Conservation (phyloP, 495 filamentous ascomycete genomes). For the Astrothelium macrocarpum region DNA sequence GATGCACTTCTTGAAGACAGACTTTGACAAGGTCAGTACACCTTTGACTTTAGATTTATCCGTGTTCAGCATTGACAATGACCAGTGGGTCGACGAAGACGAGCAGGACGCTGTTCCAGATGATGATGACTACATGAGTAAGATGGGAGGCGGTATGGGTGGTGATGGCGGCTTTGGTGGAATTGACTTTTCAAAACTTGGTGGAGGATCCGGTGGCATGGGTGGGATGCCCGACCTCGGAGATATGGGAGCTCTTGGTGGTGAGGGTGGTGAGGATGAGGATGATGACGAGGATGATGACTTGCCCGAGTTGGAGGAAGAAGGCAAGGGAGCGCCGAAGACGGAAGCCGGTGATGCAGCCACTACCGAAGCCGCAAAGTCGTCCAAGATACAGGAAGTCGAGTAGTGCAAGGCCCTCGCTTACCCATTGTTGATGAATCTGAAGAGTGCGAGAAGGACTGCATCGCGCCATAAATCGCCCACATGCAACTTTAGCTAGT, state of each 20-base stretch:
- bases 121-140: slow-evolving; percentile 59
- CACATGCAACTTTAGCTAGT: background rate
- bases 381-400: slow-evolving; percentile 48
- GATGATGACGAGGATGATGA: slow-evolving; percentile 55
- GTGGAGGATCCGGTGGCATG: slow-evolving; percentile 46
- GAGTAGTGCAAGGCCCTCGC: slow-evolving; percentile 29
- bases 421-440: background rate
- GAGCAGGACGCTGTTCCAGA: slow-evolving; percentile 85
- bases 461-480: background rate
- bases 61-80: slow-evolving; percentile 2
- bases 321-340: slow-evolving; percentile 37
- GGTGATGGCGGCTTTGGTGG: slow-evolving; percentile 33
- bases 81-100: slow-evolving; percentile 96
- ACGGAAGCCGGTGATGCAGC: slow-evolving; percentile 28
- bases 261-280: slow-evolving; percentile 47
- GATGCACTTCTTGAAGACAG: slow-evolving; percentile 93
- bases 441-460: background rate
- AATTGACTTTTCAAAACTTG: slow-evolving; percentile 17
- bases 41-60: background rate
- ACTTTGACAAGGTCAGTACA: slow-evolving; percentile 81
- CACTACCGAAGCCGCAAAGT: slow-evolving; percentile 16
- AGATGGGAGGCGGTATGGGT: slow-evolving; percentile 47
- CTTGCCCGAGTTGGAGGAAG: slow-evolving; percentile 49
- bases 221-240: slow-evolving; percentile 84
- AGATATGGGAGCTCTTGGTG: slow-evolving; percentile 53